Conservation (phyloP, 225 moss, liverwort and hornwort species). For the Ulota crispa region DNA sequence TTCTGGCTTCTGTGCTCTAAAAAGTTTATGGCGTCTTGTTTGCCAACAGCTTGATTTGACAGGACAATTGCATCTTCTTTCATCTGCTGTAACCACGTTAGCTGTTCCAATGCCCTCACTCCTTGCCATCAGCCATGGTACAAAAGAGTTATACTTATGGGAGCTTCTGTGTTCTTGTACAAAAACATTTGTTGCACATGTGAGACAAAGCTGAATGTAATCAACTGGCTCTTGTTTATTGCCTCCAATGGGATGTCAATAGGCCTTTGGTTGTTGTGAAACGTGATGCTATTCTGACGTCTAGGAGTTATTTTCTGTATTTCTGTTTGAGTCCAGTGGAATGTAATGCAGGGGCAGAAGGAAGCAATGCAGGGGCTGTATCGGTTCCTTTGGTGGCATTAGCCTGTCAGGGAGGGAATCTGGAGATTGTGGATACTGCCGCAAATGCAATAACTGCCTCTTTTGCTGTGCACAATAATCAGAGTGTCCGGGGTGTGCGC, state of each 20-base stretch:
- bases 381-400: conserved; percentile 95
- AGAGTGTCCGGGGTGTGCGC: conserved; percentile 87
- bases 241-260: background rate
- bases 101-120: conserved; percentile 94
- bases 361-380: conserved; percentile 80
- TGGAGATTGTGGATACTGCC: conserved; percentile 94
- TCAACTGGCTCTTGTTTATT: conserved; percentile 13
- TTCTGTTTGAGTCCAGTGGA: conserved; percentile 21
- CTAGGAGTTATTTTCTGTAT: background rate
- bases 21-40: conserved; percentile 15
- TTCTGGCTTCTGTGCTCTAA: conserved; percentile 16
- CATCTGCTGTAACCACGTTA: conserved; percentile 85
- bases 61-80: conserved; percentile 92
- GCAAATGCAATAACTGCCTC: conserved; percentile 90
- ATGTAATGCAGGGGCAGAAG: conserved; percentile 62
- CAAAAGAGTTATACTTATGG: conserved; percentile 11
- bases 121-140: conserved; percentile 72
- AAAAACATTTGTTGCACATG: background rate
- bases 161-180: conserved; percentile 9
- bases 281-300: background rate
- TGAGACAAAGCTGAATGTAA: background rate
- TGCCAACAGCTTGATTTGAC: conserved; percentile 74
- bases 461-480: conserved; percentile 79
- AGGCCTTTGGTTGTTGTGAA: background rate
- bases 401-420: conserved; percentile 89